Evolutionary conservation across 1,139 yeast species (phyloP), one percentile per base, ranked within the genome.

Genomic region (Suhomyces taliae): DNA sequence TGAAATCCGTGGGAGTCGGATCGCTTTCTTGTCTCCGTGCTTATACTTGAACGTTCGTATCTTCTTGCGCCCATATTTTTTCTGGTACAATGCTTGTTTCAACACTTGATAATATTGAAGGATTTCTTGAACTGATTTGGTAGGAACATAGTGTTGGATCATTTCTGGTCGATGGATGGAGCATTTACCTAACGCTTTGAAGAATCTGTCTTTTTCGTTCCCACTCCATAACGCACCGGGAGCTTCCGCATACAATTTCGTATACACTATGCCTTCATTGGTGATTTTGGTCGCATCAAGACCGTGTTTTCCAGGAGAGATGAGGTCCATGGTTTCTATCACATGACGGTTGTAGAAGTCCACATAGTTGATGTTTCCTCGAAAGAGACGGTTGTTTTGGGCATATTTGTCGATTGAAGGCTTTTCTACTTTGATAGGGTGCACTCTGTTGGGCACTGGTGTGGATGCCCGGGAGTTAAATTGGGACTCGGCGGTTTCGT

Each of bases 91-190:
- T 38, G 60, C 72, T 36, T 40, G 44, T 42, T 62, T 60, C 19
- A 82, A 59, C 14, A 72, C 47, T 14, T 70, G 58, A 55, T 81
- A 80, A 57, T 81, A 81, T 14, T 61, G 67, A 43, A 72, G 57
- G 6, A 83, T 74, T 49, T 83, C 86, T 1, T 66, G 43, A 6
- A 60, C 54, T 0, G 79, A 63, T 58, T 82, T 83, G 2, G 65
- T 54, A 0, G 72, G 73, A 29, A 80, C 51, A 14, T 63, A 58
- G 7, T 60, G 64, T 2, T 67, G 61, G 1, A 82, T 75, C 8
- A 63, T 53, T 8, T 75, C 81, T 8, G 73, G 54, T 36, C 74
- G 59, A 53, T 81, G 81, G 38, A 82, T 78, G 11, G 84, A 73
- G 54, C 70, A 70, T 26, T 83, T 66, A 2, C 59, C 55, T 31